Evolutionary conservation across 2,329 filamentous ascomycete species (phyloP), one percentile per base, ranked within the genome.

Genomic region (Zymoseptoria crescenta): DNA sequence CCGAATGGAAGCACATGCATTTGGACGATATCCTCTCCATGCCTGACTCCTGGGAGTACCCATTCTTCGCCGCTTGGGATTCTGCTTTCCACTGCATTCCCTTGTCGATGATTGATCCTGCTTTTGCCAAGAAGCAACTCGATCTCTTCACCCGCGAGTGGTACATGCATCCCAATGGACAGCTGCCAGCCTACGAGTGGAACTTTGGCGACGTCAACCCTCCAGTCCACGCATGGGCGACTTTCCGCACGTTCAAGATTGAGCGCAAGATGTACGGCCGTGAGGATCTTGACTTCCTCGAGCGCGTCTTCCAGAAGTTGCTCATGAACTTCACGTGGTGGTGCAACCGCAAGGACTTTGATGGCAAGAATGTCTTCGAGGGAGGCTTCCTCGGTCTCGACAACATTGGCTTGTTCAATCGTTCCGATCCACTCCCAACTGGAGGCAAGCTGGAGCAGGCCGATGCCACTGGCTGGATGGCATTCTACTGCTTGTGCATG

Each of bases 401-500:
- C 82, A 97, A 97, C 73, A 97, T 97, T 73, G 94, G 94, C 56
- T 78, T 97, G 41, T 97, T 97, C 83, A 97, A 97, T 75, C 88
- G 93, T 52, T 97, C 93, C 0, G 93, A 97, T 73, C 92, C 94
- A 27, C 78, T 97, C 48, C 93, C 93, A 0, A 97, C 94, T 0
- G 93, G 93, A 30, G 93, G 94, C 75, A 87, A 91, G 2, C 83
- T 97, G 8, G 93, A 97, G 75, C 93, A 97, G 77, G 94, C 94
- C 19, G 93, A 97, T 79, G 96, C 91, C 73, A 97, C 93, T 8
- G 93, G 93, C 30, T 97, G 93, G 93, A 97, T 97, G 93, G 93
- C 90, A 8, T 97, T 97, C 74, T 97, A 96, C 79, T 96, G 88
- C 70, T 77, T 97, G 63, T 91, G 86, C 77, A 97, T 97, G 93